Evolutionary conservation across 179 eudicot genomes (phyloP), one percentile per base, ranked within the genome.

Genomic region (Carnegiea gigantea): DNA sequence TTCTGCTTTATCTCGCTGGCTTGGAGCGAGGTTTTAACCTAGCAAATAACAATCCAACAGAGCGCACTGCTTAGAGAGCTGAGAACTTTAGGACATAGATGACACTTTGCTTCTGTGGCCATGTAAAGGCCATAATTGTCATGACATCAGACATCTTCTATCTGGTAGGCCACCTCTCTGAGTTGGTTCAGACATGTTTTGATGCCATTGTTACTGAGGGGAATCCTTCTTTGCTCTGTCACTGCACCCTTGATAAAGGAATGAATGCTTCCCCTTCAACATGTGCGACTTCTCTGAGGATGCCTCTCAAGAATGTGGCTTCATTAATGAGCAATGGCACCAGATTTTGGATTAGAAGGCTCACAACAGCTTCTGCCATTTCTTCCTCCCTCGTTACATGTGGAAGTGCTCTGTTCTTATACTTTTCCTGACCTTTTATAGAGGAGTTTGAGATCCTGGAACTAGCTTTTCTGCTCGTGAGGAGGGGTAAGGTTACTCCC

Each of bases 291-390:
- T 84, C 83, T 33, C 9, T 46, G 38, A 44, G 81, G 43, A 84
- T 68, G 43, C 78, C 76, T 18, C 83, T 33, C 73, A 76, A 77
- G 54, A 84, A 70, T 10, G 53, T 75, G 5, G 77, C 77, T 76
- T 83, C 73, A 46, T 46, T 59, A 54, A 72, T 23, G n/a, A 82
- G 70, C 78, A 72, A 44, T 1, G 81, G 81, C 11, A 43, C 78
- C 65, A 82, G 23, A 49, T 59, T 78, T 51, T 78, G 43, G 38
- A 78, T 82, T 13, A 30, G 64, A 2, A 79, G 75, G 81, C 62
- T 79, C 46, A 79, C 36, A 14, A 79, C 82, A 12, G 82, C 82
- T 36, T 71, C 77, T 79, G 76, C 26, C 77, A 79, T 79, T 92
- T 49, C 48, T 38, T 71, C 43, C n/a, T 14, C 44, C n/a, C 23